Base-by-base conservation (phyloP, 2,329 filamentous ascomycete species). In the Fusarium stilboides region DNA sequence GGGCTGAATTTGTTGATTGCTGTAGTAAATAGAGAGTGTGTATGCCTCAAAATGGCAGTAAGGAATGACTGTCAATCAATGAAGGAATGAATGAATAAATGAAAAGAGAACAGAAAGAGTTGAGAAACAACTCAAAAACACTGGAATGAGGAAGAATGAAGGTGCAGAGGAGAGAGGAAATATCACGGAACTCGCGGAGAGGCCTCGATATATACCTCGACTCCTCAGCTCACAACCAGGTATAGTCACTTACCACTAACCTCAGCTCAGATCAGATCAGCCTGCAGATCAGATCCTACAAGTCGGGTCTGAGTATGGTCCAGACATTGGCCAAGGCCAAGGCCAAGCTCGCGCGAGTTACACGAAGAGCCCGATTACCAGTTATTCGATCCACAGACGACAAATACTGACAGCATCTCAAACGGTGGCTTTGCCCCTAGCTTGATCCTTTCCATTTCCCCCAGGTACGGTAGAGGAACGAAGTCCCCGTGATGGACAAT, bases 1-100 rank as follows among this genome's bases (percentile, higher is more conserved):
- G 72, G 72, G 67, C 62, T 58, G 47, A 61, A 54, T 31, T 45
- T 57, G 56, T 58, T 60, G 58, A 56, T 60, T 45, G 36, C 19
- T 56, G 24, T 45, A 28, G 39, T 49, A 34, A 53, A 43, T 36
- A 62, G 43, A 52, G 65, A 59, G 42, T 9, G 63, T 65, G 47
- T 62, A 43, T 62, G 70, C 54, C 58, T 59, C 34, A 20, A 58
- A 20, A 60, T 26, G 47, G 52, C 58, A 59, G 45, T 56, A 59
- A 71, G 61, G 69, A 75, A 50, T 69, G 63, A 51, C 68, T 57
- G 50, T 66, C 58, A 69, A 72, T 46, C 53, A 71, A 57, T 52
- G 54, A 73, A 58, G 40, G 44, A 65, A 52, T 37, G 43, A 69
- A 68, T 24, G 47, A 63, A 34, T 37, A 46, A 65, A 50, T 37